phyloP scores from a whole-genome alignment of 2,329 filamentous ascomycete species.

The Colletotrichum incanum region DNA sequence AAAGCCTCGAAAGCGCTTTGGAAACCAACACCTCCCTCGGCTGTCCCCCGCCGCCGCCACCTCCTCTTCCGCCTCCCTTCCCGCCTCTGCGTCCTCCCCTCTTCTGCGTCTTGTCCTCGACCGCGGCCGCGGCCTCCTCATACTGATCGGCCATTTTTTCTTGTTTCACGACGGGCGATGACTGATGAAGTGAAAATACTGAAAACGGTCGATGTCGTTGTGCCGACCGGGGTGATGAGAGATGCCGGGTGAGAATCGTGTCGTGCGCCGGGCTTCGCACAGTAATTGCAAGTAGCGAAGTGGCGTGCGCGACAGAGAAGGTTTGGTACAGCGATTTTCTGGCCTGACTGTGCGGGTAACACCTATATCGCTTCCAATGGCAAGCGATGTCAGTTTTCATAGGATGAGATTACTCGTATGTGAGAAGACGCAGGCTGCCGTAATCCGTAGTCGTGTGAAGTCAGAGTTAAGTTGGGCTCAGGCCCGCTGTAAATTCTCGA shows the following conservation, averaged over 20 bases:
- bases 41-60: slow-evolving; percentile 52
- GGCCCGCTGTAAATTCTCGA: slow-evolving; percentile 6
- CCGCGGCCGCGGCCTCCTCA: slow-evolving; percentile 17
- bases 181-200: too few species aligned
- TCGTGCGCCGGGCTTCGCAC: slow-evolving; percentile 1
- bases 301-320: neutral
- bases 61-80: slow-evolving; percentile 49
- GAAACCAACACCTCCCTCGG: slow-evolving; percentile 66
- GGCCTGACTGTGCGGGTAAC: too few species aligned
- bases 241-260: neutral
- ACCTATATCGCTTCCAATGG: neutral
- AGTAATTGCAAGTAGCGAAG: too few species aligned
- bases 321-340: neutral
- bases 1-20: slow-evolving; percentile 67
- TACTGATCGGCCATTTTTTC: slow-evolving; percentile 29
- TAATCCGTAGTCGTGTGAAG: neutral
- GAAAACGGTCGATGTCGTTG: neutral
- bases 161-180: neutral
- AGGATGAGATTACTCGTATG: neutral
- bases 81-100: slow-evolving; percentile 47
- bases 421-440: neutral
- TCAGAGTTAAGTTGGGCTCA: neutral
- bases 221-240: neutral
- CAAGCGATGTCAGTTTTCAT: neutral
- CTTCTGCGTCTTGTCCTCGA: slow-evolving; percentile 43